Percentiles rank a stretch among this genome's conserved stretches.
Conservation (phyloP, 306 rosid species). For the Crotalaria pallida region DNA sequence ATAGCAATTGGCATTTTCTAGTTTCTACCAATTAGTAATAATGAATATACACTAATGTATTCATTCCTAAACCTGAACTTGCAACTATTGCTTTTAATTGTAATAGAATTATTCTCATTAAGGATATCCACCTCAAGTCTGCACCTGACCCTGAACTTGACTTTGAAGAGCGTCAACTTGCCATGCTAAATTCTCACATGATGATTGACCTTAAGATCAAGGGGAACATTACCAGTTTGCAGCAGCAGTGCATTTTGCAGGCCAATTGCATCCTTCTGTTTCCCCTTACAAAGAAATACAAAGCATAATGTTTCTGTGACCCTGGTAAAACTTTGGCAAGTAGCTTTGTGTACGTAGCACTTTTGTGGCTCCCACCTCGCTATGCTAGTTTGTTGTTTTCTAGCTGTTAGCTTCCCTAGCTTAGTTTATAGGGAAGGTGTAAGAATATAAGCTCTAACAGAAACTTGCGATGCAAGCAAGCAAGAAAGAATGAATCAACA, state of each 20-base stretch:
- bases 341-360: conserved; percentile 53
- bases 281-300: conserved; percentile 41
- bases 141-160: conserved; percentile 60
- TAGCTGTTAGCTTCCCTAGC: too few relatives aligned
- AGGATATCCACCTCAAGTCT: conserved; percentile 47
- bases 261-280: conserved; percentile 37
- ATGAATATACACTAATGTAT: conserved; percentile 6
- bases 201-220: conserved; percentile 47
- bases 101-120: conserved; percentile 23
- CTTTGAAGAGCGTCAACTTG: conserved; percentile 50
- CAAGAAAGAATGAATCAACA: too few relatives aligned
- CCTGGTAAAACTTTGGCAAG: conserved; percentile 76
- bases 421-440: too few relatives aligned
- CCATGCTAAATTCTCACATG: conserved; percentile 76
- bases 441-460: too few relatives aligned
- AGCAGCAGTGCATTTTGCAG: conserved; percentile 21
- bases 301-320: conserved; percentile 64
- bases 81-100: conserved; percentile 26
- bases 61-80: conserved; percentile 30
- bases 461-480: too few relatives aligned
- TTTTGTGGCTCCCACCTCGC: conserved; percentile 64
- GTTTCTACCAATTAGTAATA: background rate
- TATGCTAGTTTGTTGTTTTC: too few relatives aligned
- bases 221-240: conserved; percentile 40
- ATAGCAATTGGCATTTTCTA: background rate